These are phyloP conservation scores for Sisymbrium altissimum DNA, from an alignment of 345 rosid species.

Conservation along the genomic window DNA sequence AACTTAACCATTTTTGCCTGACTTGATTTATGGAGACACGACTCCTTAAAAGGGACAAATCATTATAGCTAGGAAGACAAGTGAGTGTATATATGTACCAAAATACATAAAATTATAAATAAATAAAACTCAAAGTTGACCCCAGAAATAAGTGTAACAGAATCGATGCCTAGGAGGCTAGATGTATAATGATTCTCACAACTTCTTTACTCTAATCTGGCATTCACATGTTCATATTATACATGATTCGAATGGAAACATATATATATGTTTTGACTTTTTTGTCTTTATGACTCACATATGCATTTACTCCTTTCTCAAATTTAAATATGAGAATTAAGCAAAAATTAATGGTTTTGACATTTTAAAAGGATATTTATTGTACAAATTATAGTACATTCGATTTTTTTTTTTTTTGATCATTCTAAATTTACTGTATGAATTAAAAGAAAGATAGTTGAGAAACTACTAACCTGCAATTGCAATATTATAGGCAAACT, in stretches of 20 bases:
- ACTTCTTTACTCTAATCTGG: constrained; percentile 16
- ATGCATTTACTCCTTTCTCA: neutral
- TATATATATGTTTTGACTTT: neutral
- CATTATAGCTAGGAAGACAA: neutral
- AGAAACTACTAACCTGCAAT: no score
- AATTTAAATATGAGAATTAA: neutral
- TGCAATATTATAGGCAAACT: neutral
- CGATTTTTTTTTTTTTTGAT: no score
- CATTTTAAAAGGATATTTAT: neutral
- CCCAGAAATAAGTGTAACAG: constrained; percentile 7
- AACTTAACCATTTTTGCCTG: neutral
- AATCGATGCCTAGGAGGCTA: constrained; percentile 18
- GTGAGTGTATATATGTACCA: neutral
- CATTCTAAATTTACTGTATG: no score
- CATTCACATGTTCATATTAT: constrained; percentile 24
- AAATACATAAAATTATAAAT: neutral
- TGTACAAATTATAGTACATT: neutral
- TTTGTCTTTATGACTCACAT: neutral
- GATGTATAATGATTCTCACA: neutral
- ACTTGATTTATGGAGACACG: constrained; percentile 24
- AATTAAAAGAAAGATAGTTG: no score
- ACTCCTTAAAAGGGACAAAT: constrained; percentile 30
- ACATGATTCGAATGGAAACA: neutral
- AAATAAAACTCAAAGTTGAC: neutral
- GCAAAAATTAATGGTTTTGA: neutral